A percentile compares a stretch with the other conserved stretches of the same genome.
Conservation (phyloP, 441 rosid genomes). For the Populus hybrid region DNA sequence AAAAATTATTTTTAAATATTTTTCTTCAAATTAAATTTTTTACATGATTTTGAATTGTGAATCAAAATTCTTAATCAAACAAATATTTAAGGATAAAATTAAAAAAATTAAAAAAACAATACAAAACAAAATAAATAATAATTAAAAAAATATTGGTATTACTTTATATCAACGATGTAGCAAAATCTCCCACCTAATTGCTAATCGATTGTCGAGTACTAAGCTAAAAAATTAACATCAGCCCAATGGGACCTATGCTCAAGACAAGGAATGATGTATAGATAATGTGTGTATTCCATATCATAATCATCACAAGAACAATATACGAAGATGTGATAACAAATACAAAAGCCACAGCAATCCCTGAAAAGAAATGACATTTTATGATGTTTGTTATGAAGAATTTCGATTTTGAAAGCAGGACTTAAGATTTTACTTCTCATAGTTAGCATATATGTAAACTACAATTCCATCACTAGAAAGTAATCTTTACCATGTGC, state of each 20-base stretch:
- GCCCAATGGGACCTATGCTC: not conserved
- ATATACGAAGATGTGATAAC: not conserved
- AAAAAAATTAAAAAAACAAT: no score
- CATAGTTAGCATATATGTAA: not conserved
- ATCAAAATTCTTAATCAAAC: no score
- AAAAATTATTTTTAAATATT: no score
- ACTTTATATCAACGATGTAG: no score
- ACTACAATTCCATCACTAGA: not conserved
- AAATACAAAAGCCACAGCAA: not conserved
- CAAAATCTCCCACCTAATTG: no score
- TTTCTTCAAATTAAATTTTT: no score
- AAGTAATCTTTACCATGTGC: conserved; percentile 26
- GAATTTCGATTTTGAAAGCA: not conserved
- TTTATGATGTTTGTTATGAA: not conserved
- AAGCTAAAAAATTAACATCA: not conserved
- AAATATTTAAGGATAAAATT: no score
- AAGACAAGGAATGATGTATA: not conserved
- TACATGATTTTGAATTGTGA: no score
- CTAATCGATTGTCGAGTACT: not conserved
- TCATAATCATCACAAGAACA: not conserved
- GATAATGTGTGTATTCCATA: conserved; percentile 3
- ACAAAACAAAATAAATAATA: no score
- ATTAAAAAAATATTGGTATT: no score
- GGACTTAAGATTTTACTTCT: not conserved
- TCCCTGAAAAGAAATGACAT: not conserved